phyloP scores from a whole-genome alignment of 805 yeast species.

The Diddensiella santjacobensis region DNA sequence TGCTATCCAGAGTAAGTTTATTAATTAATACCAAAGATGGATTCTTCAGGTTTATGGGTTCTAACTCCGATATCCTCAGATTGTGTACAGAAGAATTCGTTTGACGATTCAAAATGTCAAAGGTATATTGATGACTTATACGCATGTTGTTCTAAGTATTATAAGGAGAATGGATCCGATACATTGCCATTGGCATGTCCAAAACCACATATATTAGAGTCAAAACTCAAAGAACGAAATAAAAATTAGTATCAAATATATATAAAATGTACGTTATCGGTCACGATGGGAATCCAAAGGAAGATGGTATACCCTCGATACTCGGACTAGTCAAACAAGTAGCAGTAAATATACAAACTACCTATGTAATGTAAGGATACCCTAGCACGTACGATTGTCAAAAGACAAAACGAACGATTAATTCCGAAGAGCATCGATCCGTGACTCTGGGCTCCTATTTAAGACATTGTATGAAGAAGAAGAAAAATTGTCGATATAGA shows the following conservation, averaged over 20 bases:
- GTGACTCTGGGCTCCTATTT: conserved; percentile 29
- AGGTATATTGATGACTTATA: conserved; percentile 65
- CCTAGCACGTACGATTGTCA: conserved; percentile 27
- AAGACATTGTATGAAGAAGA: conserved; percentile 22
- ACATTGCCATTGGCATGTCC: conserved; percentile 78
- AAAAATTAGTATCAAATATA: conserved; percentile 36
- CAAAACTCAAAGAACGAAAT: conserved; percentile 63
- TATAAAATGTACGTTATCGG: conserved; percentile 11
- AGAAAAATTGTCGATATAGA: conserved; percentile 8
- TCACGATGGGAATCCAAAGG: conserved; percentile 11
- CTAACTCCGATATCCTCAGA: conserved; percentile 35
- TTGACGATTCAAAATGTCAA: conserved; percentile 73
- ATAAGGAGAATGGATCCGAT: conserved; percentile 44
- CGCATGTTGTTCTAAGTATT: conserved; percentile 68
- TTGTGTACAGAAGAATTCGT: conserved; percentile 59
- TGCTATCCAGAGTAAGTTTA: conserved; percentile 61
- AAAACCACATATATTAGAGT: conserved; percentile 52
- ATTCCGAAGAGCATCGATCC: conserved; percentile 19
- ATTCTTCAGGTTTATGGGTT: background rate
- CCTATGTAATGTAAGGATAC: conserved; percentile 10
- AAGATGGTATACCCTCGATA: conserved; percentile 10
- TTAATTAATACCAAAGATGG: background rate
- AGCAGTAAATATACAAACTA: background rate
- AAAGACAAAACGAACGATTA: conserved; percentile 20
- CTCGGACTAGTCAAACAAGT: conserved; percentile 7